A percentile compares a stretch with the other conserved stretches of the same genome.
These are phyloP conservation scores for Amanita jacksonii DNA, from an alignment of 768 basidiomycete genomes.

Conservation along the genomic window DNA sequence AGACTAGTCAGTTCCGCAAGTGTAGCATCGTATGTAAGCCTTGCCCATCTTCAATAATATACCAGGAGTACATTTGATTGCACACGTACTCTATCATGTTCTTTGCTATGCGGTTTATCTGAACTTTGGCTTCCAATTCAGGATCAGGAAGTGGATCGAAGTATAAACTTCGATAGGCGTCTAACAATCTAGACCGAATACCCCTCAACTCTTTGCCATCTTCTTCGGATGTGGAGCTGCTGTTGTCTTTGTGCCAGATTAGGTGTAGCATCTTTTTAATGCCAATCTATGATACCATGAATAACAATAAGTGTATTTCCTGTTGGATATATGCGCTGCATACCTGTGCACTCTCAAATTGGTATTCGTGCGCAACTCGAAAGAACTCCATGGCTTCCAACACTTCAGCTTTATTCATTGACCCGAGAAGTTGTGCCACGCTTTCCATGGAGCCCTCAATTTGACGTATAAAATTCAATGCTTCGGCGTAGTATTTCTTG, in stretches of 20 bases:
- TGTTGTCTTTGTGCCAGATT: conserved; percentile 95
- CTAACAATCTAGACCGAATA: conserved; percentile 76
- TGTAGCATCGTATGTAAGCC: conserved; percentile 85
- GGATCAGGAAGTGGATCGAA: conserved; percentile 73
- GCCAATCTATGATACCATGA: conserved; percentile 47
- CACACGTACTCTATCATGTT: conserved; percentile 87
- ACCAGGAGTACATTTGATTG: not conserved
- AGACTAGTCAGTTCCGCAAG: conserved; percentile 92
- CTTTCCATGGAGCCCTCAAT: conserved; percentile 56
- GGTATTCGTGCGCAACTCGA: conserved; percentile 69
- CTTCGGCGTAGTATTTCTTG: conserved; percentile 84
- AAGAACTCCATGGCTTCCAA: conserved; percentile 88
- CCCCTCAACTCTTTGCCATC: conserved; percentile 74
- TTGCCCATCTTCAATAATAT: conserved; percentile 20
- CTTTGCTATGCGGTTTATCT: conserved; percentile 87
- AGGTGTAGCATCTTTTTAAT: conserved; percentile 96
- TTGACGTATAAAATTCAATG: conserved; percentile 65
- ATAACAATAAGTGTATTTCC: not conserved
- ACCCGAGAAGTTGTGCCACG: conserved; percentile 72
- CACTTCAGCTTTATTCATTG: conserved; percentile 77
- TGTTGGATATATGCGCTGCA: conserved; percentile 10
- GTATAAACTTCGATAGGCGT: conserved; percentile 81
- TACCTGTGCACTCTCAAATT: conserved; percentile 72
- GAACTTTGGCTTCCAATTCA: conserved; percentile 69
- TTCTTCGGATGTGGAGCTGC: conserved; percentile 52